Base-by-base conservation (phyloP, 352 stramenopile species). In the Pythium scleroteichum region DNA sequence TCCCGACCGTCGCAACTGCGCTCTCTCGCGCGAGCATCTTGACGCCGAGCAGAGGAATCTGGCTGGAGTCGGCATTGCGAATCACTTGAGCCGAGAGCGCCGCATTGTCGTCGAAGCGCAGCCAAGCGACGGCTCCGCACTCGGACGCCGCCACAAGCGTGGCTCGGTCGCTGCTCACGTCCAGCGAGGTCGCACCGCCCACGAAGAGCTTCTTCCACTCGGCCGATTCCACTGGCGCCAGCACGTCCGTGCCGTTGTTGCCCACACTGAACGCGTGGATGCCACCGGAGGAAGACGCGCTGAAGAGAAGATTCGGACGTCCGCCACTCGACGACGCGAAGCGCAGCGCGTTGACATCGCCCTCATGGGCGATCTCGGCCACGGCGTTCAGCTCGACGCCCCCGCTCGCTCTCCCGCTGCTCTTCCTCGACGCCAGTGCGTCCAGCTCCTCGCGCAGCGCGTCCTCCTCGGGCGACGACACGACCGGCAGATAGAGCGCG, bases 21-120 rank as follows among this genome's bases (percentile, higher is more conserved):
- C 72, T 78, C 48, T 91, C 82, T 14, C 71, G 71, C 14, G 75
- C 78, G 20, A 94, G 72, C 62, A 94, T 79, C 64, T 92, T 94
- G 13, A 92, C 70, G 19, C 71, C 82, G 46, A 88, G 72, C 42
- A 91, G 73, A 27, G 75, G 58, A 23, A 91, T 65, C 10, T 59
- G 70, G 55, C 78, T 89, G 52, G 75, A 66, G 52, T 79, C 66
- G 41, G 82, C 50, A 68, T 79, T 88, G 45, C 59, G 44, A 19
- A 65, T 53, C 35, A 54, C 38, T 39, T 61, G 46, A 27, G 54
- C 32, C 5, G 7, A 16, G 17, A 58, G 48, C 12, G 23, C 42
- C 1, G 26, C 62, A 22, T 62, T 39, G 17, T 86, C 71, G 61
- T 89, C 79, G 12, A 94, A 74, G 29, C 79, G 74, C 23, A 91